Base-by-base conservation (phyloP, 1,284 basidiomycete species). In the Hemileia vastatrix region DNA sequence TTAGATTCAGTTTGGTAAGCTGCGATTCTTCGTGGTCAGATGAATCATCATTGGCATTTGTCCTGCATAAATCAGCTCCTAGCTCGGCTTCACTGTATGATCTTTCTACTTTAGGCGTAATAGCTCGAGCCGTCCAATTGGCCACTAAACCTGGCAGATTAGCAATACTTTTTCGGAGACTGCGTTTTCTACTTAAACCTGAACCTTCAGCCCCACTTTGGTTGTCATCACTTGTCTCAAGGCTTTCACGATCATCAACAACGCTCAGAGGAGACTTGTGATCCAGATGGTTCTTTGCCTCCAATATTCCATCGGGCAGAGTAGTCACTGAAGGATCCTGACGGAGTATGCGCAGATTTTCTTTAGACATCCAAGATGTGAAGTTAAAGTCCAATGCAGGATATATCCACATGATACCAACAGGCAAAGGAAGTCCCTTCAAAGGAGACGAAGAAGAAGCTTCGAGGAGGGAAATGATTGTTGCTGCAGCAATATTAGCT, bases 311-410 rank as follows among this genome's bases (percentile, higher is more conserved):
- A 2, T 53, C 63, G 21, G 77, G 76, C 9, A 82, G 76, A 61
- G 79, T 74, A 0, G 76, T 72, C n/a, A 86, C 83, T 0, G 88
- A 90, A 71, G 91, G 86, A 71, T 90, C 89, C 15, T 78, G 77
- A 56, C 87, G 83, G 9, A 97, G 80, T 9, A 94, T 86, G 3
- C 83, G 83, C 53, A 97, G 80, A 75, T 95, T 86, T 19, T 83
- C 82, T 1, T 87, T 86, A 0, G 91, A 85, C 92, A 97, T 96
- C 94, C 94, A 98, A 23, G 90, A 73, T 4, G 67, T 70, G 75
- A 93, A 97, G 75, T 95, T 94, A 79, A 98, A 97, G 76, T 97
- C 94, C 55, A 97, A 82, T 18, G 78, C 78, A 2, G 81, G 78
- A 67, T 82, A 83, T 80, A 88, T 64, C 58, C 95, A 83, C 23